Evolutionary conservation across 805 yeast species (phyloP).

Genomic region (Candida schatavii): DNA sequence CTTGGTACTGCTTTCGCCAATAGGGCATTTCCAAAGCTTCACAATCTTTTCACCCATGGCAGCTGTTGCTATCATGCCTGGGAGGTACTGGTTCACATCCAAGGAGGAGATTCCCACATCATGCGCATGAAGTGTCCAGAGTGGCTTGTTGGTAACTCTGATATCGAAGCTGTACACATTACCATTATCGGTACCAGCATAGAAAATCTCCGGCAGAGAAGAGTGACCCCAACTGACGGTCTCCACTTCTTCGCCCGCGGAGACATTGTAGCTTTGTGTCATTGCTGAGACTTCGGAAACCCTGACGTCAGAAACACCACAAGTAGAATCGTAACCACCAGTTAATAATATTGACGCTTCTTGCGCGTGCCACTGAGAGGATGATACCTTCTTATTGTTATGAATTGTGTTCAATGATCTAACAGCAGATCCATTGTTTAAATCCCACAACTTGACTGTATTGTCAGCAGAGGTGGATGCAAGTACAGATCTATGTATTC

Average conservation of each 20-base stretch:
- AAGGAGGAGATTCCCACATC: conserved; percentile 89
- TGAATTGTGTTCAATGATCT: conserved; percentile 74
- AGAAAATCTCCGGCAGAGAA: conserved; percentile 50
- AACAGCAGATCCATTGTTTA: conserved; percentile 69
- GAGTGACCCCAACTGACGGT: conserved; percentile 66
- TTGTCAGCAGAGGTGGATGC: conserved; percentile 95
- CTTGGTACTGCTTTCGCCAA: conserved; percentile 21
- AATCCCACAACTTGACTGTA: conserved; percentile 95
- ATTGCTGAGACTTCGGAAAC: conserved; percentile 56
- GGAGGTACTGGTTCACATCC: conserved; percentile 61
- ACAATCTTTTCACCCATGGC: conserved; percentile 88
- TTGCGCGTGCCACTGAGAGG: conserved; percentile 77
- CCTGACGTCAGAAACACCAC: conserved; percentile 84
- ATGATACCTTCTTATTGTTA: conserved; percentile 74
- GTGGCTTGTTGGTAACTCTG: conserved; percentile 61
- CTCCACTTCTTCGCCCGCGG: conserved; percentile 79
- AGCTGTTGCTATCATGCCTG: conserved; percentile 77
- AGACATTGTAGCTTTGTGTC: conserved; percentile 63
- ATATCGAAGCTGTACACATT: conserved; percentile 86
- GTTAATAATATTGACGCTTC: conserved; percentile 72
- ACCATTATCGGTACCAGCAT: conserved; percentile 91
- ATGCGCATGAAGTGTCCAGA: conserved; percentile 97
- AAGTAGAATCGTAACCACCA: conserved; percentile 89
- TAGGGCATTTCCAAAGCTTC: conserved; percentile 81
- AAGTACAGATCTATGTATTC: conserved; percentile 73